Conservation (phyloP, 345 rosid genomes). For the Eucalyptus shirleyi region DNA sequence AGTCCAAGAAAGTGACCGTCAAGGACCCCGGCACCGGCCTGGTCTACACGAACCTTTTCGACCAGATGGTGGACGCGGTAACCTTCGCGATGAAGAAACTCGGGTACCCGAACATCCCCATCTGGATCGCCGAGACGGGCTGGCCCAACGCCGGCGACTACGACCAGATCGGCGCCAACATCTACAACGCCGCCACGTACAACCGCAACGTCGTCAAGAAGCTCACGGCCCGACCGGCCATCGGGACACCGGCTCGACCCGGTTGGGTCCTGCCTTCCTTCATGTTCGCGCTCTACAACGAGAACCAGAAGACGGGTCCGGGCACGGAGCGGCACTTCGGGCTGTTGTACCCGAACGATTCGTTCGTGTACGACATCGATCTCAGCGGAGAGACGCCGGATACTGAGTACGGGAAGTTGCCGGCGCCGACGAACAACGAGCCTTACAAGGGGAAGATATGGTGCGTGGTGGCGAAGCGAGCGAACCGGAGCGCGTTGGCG, state of each 20-base stretch:
- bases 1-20: conserved; percentile 34
- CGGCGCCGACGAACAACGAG: conserved; percentile 65
- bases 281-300: conserved; percentile 70
- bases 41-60: conserved; percentile 72
- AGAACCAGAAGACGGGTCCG: conserved; percentile 83
- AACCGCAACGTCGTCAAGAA: conserved; percentile 61
- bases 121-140: conserved; percentile 93
- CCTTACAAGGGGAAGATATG: conserved; percentile 64
- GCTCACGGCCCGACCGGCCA: conserved; percentile 40
- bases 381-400: conserved; percentile 45
- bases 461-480: conserved; percentile 67
- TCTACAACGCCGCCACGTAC: conserved; percentile 83
- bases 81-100: conserved; percentile 68
- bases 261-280: conserved; percentile 51
- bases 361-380: conserved; percentile 47
- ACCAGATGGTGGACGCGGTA: conserved; percentile 80
- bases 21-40: conserved; percentile 57
- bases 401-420: conserved; percentile 20
- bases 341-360: conserved; percentile 56
- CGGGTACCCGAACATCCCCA: conserved; percentile 60
- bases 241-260: conserved; percentile 91
- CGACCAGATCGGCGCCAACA: conserved; percentile 85
- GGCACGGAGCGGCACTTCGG: conserved; percentile 96
- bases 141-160: conserved; percentile 91
- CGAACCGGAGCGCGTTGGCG: conserved; percentile 37